phyloP scores from a whole-genome alignment of 257 asterid species.

The Solanum infundibuliforme region DNA sequence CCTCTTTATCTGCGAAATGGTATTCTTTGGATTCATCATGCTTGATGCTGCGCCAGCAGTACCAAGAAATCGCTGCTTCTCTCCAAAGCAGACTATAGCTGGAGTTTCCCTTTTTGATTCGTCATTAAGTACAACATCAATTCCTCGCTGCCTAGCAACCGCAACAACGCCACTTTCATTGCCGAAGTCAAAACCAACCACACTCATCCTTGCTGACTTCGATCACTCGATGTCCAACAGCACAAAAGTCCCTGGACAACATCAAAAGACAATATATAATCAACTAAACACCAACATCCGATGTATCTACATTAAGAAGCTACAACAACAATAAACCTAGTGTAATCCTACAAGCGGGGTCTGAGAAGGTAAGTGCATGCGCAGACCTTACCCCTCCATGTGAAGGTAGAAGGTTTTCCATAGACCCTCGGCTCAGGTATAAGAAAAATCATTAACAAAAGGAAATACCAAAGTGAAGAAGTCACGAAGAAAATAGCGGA shows the following conservation, averaged over 20 bases:
- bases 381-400: not conserved
- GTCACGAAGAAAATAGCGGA: not conserved
- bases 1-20: constrained; percentile 86
- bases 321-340: not conserved
- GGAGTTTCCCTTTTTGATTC: constrained; percentile 96
- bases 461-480: not conserved
- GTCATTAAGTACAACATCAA: constrained; percentile 88
- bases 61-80: constrained; percentile 90
- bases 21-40: constrained; percentile 88
- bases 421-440: not conserved
- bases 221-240: not conserved
- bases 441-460: not conserved
- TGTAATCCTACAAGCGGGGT: not conserved
- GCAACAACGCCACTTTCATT: constrained; percentile 94
- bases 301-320: not conserved
- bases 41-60: constrained; percentile 98
- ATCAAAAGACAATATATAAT: not conserved
- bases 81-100: constrained; percentile 83
- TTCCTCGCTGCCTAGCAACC: constrained; percentile 93
- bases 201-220: constrained; percentile 58
- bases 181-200: constrained; percentile 95
- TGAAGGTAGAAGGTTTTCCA: not conserved
- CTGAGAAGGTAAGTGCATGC: not conserved
- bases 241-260: constrained; percentile 21
- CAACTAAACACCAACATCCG: not conserved